Evolutionary conservation across 169 alveolate genomes (phyloP), one percentile per base, ranked within the genome.

Genomic region (Plasmodium knowlesi): DNA sequence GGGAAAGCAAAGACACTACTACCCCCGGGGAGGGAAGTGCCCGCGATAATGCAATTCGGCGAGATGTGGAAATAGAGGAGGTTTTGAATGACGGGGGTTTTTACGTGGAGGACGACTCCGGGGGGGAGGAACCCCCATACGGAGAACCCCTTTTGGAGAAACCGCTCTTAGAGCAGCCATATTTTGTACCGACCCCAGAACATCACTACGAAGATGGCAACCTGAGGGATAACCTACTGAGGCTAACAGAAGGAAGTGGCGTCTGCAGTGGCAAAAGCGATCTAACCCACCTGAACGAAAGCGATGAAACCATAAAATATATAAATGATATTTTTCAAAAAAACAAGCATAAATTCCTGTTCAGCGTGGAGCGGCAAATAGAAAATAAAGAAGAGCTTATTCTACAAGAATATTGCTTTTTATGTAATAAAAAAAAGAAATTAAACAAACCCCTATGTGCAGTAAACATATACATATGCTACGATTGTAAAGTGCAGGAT

Each of bases 351-450:
- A 61, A 54, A 57, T 89, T 89, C 61, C 57, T 43, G 14, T 89
- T 89, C 71, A 89, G 94, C 10, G 82, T 89, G 2, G 94, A 89
- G 79, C 12, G 94, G n/a, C 32, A 34, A 5, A 22, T 57, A 0
- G 92, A 41, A 70, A 70, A 39, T 39, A 53, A 34, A 6, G 83
- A 28, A 22, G 84, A 41, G 14, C 30, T 82, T 1, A 85, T 74
- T 9, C 16, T 50, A 32, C 41, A 78, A 79, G 83, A 89, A 14
- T 32, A 78, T 8, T 89, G 94, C 50, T 89, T 76, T 46, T 22
- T 89, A 12, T 89, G 94, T 41, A 79, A 89, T 14, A 89, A 89
- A 61, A 89, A 79, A 67, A 89, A 89, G n/a, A 89, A 89, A 12
- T 34, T 57, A n/a, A 89, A 89, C 25, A 80, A 89, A 80, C 34